These are phyloP conservation scores for Aspergillus fructus DNA, from an alignment of 2,329 filamentous ascomycete species.

Conservation along the genomic window DNA sequence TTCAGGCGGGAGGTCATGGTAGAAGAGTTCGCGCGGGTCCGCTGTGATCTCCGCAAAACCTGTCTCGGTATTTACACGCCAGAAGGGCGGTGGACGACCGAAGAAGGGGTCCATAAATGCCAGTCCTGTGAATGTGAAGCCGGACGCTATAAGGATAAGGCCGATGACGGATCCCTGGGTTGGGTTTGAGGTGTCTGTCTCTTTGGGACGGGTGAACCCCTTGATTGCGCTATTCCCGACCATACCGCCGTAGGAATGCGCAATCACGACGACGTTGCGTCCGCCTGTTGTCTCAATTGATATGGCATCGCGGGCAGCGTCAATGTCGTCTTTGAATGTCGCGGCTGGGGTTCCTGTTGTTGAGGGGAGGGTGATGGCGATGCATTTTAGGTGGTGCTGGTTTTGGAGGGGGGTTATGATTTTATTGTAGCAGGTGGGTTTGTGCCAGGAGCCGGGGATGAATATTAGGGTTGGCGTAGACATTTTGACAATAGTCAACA, in stretches of 20 bases:
- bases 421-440: conserved; percentile 37
- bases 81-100: conserved; percentile 45
- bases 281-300: conserved; percentile 36
- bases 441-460: conserved; percentile 52
- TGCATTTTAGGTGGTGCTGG: conserved; percentile 32
- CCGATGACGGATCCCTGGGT: conserved; percentile 44
- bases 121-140: conserved; percentile 40
- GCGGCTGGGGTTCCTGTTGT: conserved; percentile 33
- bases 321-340: conserved; percentile 46
- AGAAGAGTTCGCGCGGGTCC: conserved; percentile 45
- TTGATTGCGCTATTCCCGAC: conserved; percentile 49
- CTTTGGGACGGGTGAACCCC: conserved; percentile 33
- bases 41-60: conserved; percentile 44
- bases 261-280: conserved; percentile 48
- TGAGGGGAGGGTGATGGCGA: conserved; percentile 42
- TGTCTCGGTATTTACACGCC: conserved; percentile 40
- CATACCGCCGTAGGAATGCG: conserved; percentile 52
- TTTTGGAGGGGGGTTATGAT: conserved; percentile 35
- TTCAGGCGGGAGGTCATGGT: conserved; percentile 49
- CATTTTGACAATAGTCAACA: background rate
- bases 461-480: conserved; percentile 43
- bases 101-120: conserved; percentile 44
- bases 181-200: background rate
- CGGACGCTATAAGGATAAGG: conserved; percentile 47
- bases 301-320: conserved; percentile 40